Evolutionary conservation across 768 basidiomycete species (phyloP).

Genomic region (Tricholoma bakamatsutake): DNA sequence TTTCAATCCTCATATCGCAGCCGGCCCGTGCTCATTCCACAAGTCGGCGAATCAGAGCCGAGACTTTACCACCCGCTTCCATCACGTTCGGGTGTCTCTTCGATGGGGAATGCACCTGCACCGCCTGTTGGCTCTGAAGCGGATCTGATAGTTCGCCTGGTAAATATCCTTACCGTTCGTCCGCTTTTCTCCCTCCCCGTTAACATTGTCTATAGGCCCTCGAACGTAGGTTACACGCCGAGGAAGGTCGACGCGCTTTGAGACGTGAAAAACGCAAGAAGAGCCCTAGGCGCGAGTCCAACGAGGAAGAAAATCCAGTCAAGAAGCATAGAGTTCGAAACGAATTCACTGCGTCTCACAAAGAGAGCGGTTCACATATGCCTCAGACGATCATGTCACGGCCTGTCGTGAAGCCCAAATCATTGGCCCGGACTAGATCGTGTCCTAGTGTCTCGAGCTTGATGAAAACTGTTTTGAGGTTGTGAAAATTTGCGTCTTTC

Average conservation of each 20-base stretch:
- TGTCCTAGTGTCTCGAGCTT: neutral
- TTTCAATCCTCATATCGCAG: neutral
- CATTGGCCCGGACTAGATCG: neutral
- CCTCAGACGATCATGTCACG: neutral
- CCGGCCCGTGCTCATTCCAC: neutral
- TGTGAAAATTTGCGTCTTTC: neutral
- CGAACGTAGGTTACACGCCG: neutral
- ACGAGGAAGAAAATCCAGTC: neutral
- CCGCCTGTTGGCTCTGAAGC: conserved; percentile 11
- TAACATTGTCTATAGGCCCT: neutral
- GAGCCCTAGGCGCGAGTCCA: neutral
- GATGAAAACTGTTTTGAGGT: neutral
- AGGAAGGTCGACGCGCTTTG: neutral
- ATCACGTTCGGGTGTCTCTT: neutral
- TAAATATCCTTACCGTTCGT: neutral
- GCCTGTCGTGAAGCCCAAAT: neutral
- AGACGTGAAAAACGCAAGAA: conserved; percentile 1
- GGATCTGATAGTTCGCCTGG: conserved; percentile 8
- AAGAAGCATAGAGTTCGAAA: neutral
- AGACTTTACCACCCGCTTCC: neutral
- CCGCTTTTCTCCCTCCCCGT: neutral
- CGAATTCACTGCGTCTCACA: neutral
- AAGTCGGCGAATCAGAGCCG: neutral
- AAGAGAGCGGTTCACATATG: neutral
- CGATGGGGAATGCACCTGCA: neutral